phyloP scores from a whole-genome alignment of 2,329 filamentous ascomycete genomes.

The Gnomoniopsis sp. region DNA sequence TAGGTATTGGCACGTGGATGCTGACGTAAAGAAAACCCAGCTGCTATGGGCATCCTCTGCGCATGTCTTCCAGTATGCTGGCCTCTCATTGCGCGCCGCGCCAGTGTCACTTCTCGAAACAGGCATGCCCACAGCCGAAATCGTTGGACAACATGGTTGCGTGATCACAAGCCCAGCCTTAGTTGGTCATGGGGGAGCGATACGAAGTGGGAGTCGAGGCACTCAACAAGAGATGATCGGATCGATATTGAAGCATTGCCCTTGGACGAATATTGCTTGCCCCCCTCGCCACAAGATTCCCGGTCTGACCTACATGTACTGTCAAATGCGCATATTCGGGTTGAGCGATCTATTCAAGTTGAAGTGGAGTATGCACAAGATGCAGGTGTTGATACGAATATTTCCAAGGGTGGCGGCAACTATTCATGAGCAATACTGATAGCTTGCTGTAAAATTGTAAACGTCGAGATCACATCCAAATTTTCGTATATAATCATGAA shows the following conservation, averaged over 20 bases:
- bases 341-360: background rate
- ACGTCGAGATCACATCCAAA: too few relatives aligned
- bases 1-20: background rate
- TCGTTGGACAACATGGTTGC: background rate
- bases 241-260: background rate
- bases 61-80: constrained; percentile 10
- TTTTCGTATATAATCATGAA: too few relatives aligned
- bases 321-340: background rate
- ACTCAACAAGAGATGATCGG: background rate
- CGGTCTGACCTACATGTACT: background rate
- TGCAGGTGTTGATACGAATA: background rate
- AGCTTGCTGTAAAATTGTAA: background rate
- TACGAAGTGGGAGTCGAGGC: background rate
- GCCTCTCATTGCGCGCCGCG: background rate
- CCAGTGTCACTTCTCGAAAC: background rate
- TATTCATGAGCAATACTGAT: background rate
- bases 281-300: background rate
- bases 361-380: background rate
- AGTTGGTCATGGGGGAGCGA: background rate
- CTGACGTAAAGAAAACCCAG: background rate
- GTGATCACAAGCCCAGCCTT: background rate
- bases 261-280: background rate
- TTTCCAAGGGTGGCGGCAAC: background rate
- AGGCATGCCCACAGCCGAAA: background rate
- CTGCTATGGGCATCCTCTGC: constrained; percentile 4